Conservation (phyloP, 441 rosid genomes). For the Erodium texanum region DNA sequence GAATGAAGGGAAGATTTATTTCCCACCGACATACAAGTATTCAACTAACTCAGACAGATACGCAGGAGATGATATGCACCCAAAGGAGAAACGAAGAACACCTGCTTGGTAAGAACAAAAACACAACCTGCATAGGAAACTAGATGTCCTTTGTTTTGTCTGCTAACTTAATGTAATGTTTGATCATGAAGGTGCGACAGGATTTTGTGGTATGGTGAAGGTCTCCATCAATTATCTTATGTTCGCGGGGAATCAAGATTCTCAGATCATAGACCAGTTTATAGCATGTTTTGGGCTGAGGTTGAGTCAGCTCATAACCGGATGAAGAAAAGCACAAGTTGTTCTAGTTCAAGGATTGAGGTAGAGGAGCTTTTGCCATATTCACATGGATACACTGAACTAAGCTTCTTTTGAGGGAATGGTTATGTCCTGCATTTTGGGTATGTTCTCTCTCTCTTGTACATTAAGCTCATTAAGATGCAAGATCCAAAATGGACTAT, state of each 20-base stretch:
- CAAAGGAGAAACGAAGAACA: constrained; percentile 92
- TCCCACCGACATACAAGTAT: constrained; percentile 97
- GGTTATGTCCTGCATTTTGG: background rate
- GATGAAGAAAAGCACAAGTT: constrained; percentile 61
- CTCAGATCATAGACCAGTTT: constrained; percentile 86
- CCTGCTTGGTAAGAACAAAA: constrained; percentile 97
- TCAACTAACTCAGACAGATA: constrained; percentile 91
- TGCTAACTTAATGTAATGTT: background rate
- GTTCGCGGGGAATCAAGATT: constrained; percentile 46
- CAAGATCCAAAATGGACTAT: background rate
- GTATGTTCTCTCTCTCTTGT: background rate
- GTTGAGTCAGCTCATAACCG: constrained; percentile 59
- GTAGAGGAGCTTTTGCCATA: constrained; percentile 81
- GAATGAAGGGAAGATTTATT: constrained; percentile 87
- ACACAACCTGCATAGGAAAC: too few relatives aligned
- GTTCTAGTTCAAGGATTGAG: constrained; percentile 68
- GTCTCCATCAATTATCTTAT: constrained; percentile 68
- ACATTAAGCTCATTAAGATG: too few relatives aligned
- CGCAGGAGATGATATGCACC: constrained; percentile 64
- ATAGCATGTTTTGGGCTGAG: constrained; percentile 71
- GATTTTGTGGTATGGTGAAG: constrained; percentile 43
- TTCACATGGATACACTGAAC: constrained; percentile 43
- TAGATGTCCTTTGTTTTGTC: background rate
- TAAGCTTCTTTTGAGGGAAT: constrained; percentile 36
- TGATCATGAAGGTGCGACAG: constrained; percentile 48